These are phyloP conservation scores for Funneliformis mosseae DNA, from an alignment of 192 early-diverging fungal species.

Conservation along the genomic window DNA sequence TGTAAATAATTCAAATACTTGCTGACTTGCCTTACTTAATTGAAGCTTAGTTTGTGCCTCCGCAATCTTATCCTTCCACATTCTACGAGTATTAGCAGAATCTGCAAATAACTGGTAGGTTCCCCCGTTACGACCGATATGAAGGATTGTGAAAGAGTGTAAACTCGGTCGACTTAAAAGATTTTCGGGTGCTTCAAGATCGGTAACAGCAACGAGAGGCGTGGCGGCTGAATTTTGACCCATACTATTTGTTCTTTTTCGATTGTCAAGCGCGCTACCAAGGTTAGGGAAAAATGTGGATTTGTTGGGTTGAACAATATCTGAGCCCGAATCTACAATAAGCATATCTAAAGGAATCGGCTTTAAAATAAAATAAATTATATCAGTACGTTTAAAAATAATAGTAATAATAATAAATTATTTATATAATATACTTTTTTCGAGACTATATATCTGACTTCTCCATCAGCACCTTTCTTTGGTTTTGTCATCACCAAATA, in stretches of 20 bases:
- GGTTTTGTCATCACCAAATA: constrained; percentile 73
- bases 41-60: constrained; percentile 44
- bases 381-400: constrained; percentile 32
- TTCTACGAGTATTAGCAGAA: constrained; percentile 67
- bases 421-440: constrained; percentile 12
- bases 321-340: constrained; percentile 54
- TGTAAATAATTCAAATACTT: constrained; percentile 54
- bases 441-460: constrained; percentile 34
- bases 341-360: constrained; percentile 83
- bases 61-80: constrained; percentile 84
- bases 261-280: constrained; percentile 26
- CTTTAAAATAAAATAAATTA: constrained; percentile 37
- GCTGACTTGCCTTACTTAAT: constrained; percentile 54
- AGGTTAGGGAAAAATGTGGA: constrained; percentile 32
- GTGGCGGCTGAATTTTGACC: constrained; percentile 17
- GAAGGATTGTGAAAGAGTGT: constrained; percentile 75
- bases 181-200: constrained; percentile 17
- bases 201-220: neutral
- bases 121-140: constrained; percentile 76
- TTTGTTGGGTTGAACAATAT: constrained; percentile 37
- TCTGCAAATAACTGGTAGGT: constrained; percentile 72
- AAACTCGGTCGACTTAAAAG: constrained; percentile 38
- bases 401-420: constrained; percentile 36
- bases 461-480: constrained; percentile 62
- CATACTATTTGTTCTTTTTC: constrained; percentile 29